These are phyloP conservation scores for Durusdinium trenchii DNA, from an alignment of 73 alveolate species.

Conservation along the genomic window DNA sequence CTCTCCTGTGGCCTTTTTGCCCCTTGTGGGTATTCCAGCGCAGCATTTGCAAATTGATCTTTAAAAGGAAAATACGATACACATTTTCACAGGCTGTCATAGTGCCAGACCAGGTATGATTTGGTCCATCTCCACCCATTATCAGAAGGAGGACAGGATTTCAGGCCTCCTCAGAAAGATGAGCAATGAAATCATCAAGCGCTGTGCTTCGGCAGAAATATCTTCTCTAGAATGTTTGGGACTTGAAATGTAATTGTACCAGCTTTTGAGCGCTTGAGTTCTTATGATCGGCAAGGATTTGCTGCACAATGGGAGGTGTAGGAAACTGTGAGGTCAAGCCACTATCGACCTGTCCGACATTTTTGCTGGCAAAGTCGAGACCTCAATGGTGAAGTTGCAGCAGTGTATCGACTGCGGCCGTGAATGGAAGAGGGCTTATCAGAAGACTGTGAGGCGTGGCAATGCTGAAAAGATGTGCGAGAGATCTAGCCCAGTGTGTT, in stretches of 20 bases:
- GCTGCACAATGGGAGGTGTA: too few relatives aligned
- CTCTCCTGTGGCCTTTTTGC: too few relatives aligned
- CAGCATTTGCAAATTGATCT: too few relatives aligned
- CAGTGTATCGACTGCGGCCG: constrained; percentile 97
- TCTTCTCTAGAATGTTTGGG: background rate
- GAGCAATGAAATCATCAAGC: constrained; percentile 96
- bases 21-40: too few relatives aligned
- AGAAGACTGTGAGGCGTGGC: constrained; percentile 75
- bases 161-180: constrained; percentile 98
- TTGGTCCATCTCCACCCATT: constrained; percentile 98
- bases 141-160: constrained; percentile 98
- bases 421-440: constrained; percentile 98
- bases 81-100: too few relatives aligned
- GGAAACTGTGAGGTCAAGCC: constrained; percentile 98
- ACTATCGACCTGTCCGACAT: constrained; percentile 81
- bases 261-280: too few relatives aligned
- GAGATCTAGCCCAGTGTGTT: too few relatives aligned
- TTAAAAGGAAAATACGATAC: too few relatives aligned
- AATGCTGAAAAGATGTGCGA: background rate
- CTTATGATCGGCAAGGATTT: too few relatives aligned
- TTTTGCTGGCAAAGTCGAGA: constrained; percentile 91
- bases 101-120: constrained; percentile 97
- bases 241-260: background rate
- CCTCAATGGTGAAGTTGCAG: constrained; percentile 84
- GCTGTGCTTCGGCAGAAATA: background rate